Evolutionary conservation across 2,329 filamentous ascomycete species (phyloP), one percentile per base, ranked within the genome.

Genomic region (Dactylonectria estremocensis): DNA sequence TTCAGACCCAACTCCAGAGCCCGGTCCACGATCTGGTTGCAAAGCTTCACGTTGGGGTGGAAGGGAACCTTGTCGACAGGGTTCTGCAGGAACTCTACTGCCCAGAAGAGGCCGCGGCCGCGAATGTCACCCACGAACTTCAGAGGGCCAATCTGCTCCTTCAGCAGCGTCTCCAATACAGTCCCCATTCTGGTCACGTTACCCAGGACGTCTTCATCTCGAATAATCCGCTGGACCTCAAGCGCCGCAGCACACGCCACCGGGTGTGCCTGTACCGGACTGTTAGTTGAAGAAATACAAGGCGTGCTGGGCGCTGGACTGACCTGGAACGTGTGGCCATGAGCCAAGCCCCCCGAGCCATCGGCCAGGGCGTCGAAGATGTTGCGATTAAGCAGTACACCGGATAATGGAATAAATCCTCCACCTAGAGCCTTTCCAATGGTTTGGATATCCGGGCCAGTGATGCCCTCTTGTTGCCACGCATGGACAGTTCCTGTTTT

Each of bases 341-440:
- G 88, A 18, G 80, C 80, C 73, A 90, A 89, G 5, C 77, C 78
- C 1, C 40, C 33, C 1, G 48, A 49, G 16, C 69, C 67, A 7
- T 48, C 37, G 14, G 45, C 37, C 5, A 69, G 24, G 2, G 18
- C 64, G 2, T 69, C 64, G 2, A 72, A 35, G 1, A 74, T 61
- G 14, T 62, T 64, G 3, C 83, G 72, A 14, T 81, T 83, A 18
- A 88, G 81, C 6, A 91, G 78, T 45, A 90, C 80, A 1, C 82
- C 89, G 2, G 88, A 86, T 16, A 91, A 80, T 1, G 87, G 82
- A 54, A 82, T 81, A 71, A 86, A 89, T 1, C 89, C 89, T 28
- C 83, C 88, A 3, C 85, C 88, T 1, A 91, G 81, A 0, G 86
- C 88, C 74, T 91, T 91, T 3, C 86, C 89, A 43, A 90, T 81